Evolutionary conservation across 1,284 basidiomycete genomes (phyloP), one percentile per base, ranked within the genome.

Genomic region (Stygiomarasmius scandens): DNA sequence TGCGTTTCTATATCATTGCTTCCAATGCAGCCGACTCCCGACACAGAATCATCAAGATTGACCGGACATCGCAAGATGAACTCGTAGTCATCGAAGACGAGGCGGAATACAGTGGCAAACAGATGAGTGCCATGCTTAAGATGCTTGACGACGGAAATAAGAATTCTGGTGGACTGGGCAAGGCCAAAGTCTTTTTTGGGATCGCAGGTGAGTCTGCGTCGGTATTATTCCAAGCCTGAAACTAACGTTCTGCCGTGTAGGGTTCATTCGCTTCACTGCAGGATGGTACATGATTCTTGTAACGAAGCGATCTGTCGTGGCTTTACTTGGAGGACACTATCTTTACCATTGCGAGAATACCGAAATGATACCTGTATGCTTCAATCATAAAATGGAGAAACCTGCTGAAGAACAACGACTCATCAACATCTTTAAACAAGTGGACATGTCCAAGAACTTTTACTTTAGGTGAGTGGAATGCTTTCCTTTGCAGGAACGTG

Each of bases 361-460:
- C 1, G 91, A 94, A 44, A 89, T 97, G 38, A 74, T 94, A 5
- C 88, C 93, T 5, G 79, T 95, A 49, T 82, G 79, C 36, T 83
- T 80, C 65, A 88, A 83, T 62, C 89, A 90, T 71, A 90, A 86
- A 72, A 71, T 92, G n/a, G 93, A 95, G 49, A 89, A 88, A 64
- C 86, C 88, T 0, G 78, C 89, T 0, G 93, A 96, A 67, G 95
- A 96, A 68, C 87, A 90, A 62, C 84, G 90, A 58, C 80, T 95
- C 38, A 86, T 97, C 73, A 90, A 88, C 60, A 86, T 92, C n/a
- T 99, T 99, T 78, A 95, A 95, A 69, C 94, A 96, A 71, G 96
- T 99, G 2, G 97, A 99, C 66, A 85, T 99, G 78, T 92, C 92
- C 49, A 98, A 99, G 77, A 98, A 99, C 75, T 99, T 99, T 71